Conservation (phyloP, 2,329 filamentous ascomycete species). For the Zalaria obscura region DNA sequence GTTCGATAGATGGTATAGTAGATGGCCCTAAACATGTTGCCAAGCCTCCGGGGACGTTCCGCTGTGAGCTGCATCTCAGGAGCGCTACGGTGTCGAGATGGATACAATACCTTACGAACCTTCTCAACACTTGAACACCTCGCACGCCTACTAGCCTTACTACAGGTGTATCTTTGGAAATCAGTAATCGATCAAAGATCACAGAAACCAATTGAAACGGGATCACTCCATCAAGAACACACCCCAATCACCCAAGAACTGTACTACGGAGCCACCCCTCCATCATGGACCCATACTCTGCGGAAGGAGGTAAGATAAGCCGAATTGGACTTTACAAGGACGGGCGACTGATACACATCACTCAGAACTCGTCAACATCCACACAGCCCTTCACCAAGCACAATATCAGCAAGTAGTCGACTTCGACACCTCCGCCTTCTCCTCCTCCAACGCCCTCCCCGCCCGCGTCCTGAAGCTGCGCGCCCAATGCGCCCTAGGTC, state of each 20-base stretch:
- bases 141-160: too few species aligned
- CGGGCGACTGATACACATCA: slow-evolving; percentile 1
- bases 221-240: too few species aligned
- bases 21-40: too few species aligned
- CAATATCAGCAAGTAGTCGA: slow-evolving; percentile 79
- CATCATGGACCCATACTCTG: slow-evolving; percentile 48
- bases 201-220: too few species aligned
- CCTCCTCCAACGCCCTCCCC: slow-evolving; percentile 60
- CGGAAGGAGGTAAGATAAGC: slow-evolving; percentile 40
- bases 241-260: not conserved
- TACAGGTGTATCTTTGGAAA: too few species aligned
- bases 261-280: slow-evolving; percentile 5
- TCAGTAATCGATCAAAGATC: too few species aligned
- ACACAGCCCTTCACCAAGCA: slow-evolving; percentile 56
- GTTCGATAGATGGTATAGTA: too few species aligned
- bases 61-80: too few species aligned
- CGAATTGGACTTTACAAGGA: not conserved
- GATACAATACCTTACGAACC: too few species aligned
- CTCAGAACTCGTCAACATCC: slow-evolving; percentile 51
- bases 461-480: slow-evolving; percentile 68
- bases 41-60: too few species aligned
- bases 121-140: too few species aligned
- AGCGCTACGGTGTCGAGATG: too few species aligned
- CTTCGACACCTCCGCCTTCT: slow-evolving; percentile 71
- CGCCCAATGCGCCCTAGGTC: slow-evolving; percentile 68